A percentile compares a stretch with the other conserved stretches of the same genome.
phyloP scores from a whole-genome alignment of 768 basidiomycete genomes.

The Lactifluus piperatus region DNA sequence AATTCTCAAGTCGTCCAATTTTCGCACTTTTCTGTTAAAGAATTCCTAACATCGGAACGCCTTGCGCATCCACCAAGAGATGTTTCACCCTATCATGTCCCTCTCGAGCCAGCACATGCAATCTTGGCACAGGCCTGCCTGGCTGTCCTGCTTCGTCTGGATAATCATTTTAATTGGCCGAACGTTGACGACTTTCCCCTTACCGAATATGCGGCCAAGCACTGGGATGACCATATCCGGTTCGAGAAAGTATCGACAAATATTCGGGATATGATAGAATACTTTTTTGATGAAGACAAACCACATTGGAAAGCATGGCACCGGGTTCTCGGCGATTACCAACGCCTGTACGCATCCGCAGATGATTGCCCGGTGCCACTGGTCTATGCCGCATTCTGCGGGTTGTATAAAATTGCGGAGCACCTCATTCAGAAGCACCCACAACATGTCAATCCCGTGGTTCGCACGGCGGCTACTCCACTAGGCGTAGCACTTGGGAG shows the following conservation, averaged over 20 bases:
- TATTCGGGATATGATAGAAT: background rate
- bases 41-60: background rate
- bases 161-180: background rate
- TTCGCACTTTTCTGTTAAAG: conserved; percentile 6
- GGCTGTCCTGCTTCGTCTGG: background rate
- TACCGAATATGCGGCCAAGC: background rate
- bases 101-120: background rate
- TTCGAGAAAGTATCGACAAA: background rate
- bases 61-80: background rate
- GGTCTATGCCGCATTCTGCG: background rate
- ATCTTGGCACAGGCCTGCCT: conserved; percentile 2
- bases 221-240: background rate
- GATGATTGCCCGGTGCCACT: background rate
- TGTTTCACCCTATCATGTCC: background rate
- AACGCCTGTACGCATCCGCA: background rate
- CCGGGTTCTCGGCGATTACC: background rate
- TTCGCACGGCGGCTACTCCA: background rate
- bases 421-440: background rate
- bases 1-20: conserved; percentile 2
- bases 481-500: background rate
- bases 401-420: background rate
- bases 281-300: background rate
- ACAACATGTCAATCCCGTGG: background rate
- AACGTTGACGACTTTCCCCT: background rate
- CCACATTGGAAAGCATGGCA: background rate